Base-by-base conservation (phyloP, 192 early-diverging fungal genomes). In the Phlyctochytrium bullatum region DNA sequence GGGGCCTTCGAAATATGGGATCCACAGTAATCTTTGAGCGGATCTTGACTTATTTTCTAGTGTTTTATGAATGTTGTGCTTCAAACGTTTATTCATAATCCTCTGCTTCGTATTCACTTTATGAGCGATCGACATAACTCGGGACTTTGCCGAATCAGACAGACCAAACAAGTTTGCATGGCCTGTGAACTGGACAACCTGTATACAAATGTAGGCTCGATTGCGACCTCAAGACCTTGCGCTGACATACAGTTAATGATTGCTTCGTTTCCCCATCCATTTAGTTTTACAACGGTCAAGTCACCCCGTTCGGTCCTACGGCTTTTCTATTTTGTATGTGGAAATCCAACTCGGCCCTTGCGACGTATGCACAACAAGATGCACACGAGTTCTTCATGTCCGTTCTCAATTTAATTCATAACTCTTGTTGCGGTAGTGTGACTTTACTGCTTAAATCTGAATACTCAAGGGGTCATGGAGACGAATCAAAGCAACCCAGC, bases 381-480 rank as follows among this genome's bases (percentile, higher is more conserved):
- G 95, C 96, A 0, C 97, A 99, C 73, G 97, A 99, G 65, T 98
- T 95, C 63, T 92, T 98, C 67, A 94, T 97, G 47, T 88, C 92
- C 12, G 77, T 91, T 3, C 71, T 98, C 57, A 92, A 97, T 67
- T 79, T 88, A 58, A 88, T 99, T 62, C 97, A 99, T 66, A 81
- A 75, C 31, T 75, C 65, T 36, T 81, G 79, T 23, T n/a, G n/a
- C n/a, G 31, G 66, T 52, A 61, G 76, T 72, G 20, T 50, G 32
- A 36, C 27, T 61, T 52, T 62, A 23, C 35, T 20, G 25, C 32
- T 27, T 33, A 35, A 50, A 34, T n/a, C 64, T 28, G 67, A n/a
- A 30, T 71, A 27, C 47, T 47, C 16, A 64, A 76, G 40, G 40
- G 10, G 10, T n/a, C 12, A 50, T n/a, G 40, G 54, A 57, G 10